Conservation (phyloP, 176 grass and related monocot genomes). For the Elymus sibiricus region DNA sequence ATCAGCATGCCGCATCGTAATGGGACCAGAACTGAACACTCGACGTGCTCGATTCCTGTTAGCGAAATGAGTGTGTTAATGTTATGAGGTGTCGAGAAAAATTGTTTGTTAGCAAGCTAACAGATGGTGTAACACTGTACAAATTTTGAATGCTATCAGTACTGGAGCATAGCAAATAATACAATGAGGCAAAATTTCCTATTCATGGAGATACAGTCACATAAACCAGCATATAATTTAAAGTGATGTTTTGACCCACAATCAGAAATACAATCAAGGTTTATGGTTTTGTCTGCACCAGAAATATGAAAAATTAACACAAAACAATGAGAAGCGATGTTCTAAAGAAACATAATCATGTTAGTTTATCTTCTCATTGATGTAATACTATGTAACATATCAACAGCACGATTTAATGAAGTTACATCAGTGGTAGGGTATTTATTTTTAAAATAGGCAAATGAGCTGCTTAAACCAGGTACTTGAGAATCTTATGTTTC, state of each 20-base stretch:
- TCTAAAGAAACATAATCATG: not conserved
- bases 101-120: not conserved
- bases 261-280: not conserved
- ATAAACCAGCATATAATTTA: not conserved
- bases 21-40: conserved; percentile 8
- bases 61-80: not conserved
- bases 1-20: not conserved
- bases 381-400: not conserved
- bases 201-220: not conserved
- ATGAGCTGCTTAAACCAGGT: conserved; percentile 1
- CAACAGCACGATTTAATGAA: not conserved
- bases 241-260: not conserved
- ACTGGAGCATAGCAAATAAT: not conserved
- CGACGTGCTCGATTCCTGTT: conserved; percentile 14
- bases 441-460: not conserved
- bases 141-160: not conserved
- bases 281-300: not conserved
- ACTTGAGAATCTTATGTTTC: not conserved
- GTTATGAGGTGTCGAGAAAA: not conserved
- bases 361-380: not conserved
- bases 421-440: not conserved
- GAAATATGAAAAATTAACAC: not conserved
- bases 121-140: not conserved
- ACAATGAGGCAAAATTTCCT: not conserved
- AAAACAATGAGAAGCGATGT: not conserved